Evolutionary conservation across 1,284 basidiomycete species (phyloP), one percentile per base, ranked within the genome.

Genomic region (Ganoderma lucidum): DNA sequence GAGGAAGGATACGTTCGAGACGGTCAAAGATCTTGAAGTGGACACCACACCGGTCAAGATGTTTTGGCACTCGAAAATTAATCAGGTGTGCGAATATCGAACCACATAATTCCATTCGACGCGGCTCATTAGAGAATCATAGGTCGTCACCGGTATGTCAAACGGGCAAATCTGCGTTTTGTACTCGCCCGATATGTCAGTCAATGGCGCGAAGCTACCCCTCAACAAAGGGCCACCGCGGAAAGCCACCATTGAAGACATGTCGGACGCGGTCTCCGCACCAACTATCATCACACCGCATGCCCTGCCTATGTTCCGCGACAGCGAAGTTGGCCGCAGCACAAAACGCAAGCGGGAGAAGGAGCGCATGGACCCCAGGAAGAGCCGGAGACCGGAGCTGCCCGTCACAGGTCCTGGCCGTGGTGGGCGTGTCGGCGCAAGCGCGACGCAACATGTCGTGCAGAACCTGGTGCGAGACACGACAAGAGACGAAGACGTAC

Each of bases 21-120:
- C 91, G 58, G 91, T 84, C 70, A 91, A 88, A 80, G 82, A 86
- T 75, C 70, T 89, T 75, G 91, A 83, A 79, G 90, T 89, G 81
- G 92, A 86, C 63, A 85, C 90, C 37, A 95, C 93, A 37, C 96
- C 97, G 6, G 93, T 98, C 67, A 93, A 91, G 75, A 93, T 98
- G 1, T 82, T 88, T 39, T 98, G 96, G 96, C 97, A 98, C 82
- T 90, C 95, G n/a, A 94, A 95, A 80, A 98, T 98, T 83, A 98
- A 98, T 83, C 97, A 98, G 87, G 94, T 93, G 73, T 73, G 90
- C 32, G 30, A 15, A 41, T 39, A 41, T 17, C 6, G n/a, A 41
- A 39, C 39, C 30, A 28, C 3, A 61, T 76, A 17, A 23, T 41
- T 44, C 6, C 44, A 14, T 23, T n/a, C 9, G 23, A 23, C 9